A percentile compares a stretch with the other conserved stretches of the same genome.
Conservation (phyloP, 345 rosid species). For the Rubroshorea leprosula region DNA sequence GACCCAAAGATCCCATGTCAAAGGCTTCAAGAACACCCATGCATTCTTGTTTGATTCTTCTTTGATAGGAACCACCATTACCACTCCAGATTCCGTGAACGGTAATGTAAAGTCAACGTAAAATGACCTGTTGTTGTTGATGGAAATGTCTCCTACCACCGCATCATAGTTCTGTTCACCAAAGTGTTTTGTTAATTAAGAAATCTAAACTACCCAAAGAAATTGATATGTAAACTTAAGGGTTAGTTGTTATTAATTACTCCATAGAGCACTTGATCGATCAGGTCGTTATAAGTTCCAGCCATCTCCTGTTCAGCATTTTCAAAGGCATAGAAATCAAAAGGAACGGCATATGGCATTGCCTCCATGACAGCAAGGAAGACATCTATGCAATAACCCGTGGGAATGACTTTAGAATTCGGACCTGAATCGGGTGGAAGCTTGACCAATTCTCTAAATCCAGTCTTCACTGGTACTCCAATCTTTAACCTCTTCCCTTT, state of each 20-base stretch:
- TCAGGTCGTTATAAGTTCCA: constrained; percentile 21
- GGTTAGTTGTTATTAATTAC: not conserved
- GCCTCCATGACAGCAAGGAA: constrained; percentile 21
- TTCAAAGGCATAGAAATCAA: constrained; percentile 15
- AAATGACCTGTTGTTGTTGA: constrained; percentile 18
- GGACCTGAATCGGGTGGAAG: not conserved
- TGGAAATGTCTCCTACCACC: constrained; percentile 40
- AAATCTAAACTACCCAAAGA: not conserved
- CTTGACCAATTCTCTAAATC: constrained; percentile 26
- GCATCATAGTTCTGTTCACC: constrained; percentile 31
- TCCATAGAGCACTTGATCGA: constrained; percentile 14
- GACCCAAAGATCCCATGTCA: constrained; percentile 37
- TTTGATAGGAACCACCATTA: constrained; percentile 26
- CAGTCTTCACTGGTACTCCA: constrained; percentile 34
- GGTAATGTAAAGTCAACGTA: constrained; percentile 42
- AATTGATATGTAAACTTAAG: not conserved
- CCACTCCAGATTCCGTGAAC: constrained; percentile 35
- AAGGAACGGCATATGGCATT: constrained; percentile 25
- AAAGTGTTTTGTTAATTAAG: not conserved
- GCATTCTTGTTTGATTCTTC: no score
- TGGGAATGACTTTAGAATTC: not conserved
- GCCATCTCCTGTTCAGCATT: not conserved
- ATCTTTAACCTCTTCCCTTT: constrained; percentile 32
- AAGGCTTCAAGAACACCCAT: no score
- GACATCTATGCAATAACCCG: constrained; percentile 29